These are phyloP conservation scores for Rhamnella rubrinervis DNA, from an alignment of 331 rosid genomes.

Conservation along the genomic window DNA sequence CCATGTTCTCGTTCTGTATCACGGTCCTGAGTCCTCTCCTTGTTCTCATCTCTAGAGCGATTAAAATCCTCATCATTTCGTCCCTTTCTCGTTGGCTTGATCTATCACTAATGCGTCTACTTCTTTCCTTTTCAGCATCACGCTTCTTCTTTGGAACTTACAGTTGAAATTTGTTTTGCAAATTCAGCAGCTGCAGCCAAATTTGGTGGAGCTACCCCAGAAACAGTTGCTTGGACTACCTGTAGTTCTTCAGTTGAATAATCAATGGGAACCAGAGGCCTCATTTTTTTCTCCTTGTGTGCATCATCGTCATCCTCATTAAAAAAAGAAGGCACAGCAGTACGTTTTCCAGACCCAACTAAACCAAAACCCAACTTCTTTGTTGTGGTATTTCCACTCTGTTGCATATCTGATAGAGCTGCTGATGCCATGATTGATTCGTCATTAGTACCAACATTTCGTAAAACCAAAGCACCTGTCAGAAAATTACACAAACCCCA, in stretches of 20 bases:
- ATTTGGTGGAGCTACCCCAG: constrained; percentile 75
- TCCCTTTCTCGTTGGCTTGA: constrained; percentile 73
- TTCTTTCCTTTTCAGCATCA: constrained; percentile 80
- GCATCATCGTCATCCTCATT: constrained; percentile 94
- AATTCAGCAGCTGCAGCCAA: constrained; percentile 98
- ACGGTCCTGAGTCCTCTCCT: constrained; percentile 51
- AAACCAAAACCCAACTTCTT: constrained; percentile 96
- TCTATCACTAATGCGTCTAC: constrained; percentile 69
- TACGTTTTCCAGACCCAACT: constrained; percentile 93
- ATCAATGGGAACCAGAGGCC: constrained; percentile 98
- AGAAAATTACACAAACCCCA: constrained; percentile 22
- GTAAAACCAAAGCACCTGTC: constrained; percentile 56
- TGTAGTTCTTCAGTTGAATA: constrained; percentile 94
- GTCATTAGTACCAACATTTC: constrained; percentile 44
- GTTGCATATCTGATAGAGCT: constrained; percentile 53
- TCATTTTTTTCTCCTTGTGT: constrained; percentile 90
- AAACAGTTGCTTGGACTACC: constrained; percentile 66
- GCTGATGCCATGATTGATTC: constrained; percentile 50
- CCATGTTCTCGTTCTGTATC: constrained; percentile 68
- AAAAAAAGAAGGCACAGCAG: constrained; percentile 92
- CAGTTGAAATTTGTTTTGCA: constrained; percentile 82
- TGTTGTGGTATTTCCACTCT: constrained; percentile 61
- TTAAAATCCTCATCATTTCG: constrained; percentile 57
- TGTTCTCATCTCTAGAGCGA: constrained; percentile 70
- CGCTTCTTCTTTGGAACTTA: constrained; percentile 73